phyloP scores from a whole-genome alignment of 176 grass and related monocot species.

The Saccharum officinarum region DNA sequence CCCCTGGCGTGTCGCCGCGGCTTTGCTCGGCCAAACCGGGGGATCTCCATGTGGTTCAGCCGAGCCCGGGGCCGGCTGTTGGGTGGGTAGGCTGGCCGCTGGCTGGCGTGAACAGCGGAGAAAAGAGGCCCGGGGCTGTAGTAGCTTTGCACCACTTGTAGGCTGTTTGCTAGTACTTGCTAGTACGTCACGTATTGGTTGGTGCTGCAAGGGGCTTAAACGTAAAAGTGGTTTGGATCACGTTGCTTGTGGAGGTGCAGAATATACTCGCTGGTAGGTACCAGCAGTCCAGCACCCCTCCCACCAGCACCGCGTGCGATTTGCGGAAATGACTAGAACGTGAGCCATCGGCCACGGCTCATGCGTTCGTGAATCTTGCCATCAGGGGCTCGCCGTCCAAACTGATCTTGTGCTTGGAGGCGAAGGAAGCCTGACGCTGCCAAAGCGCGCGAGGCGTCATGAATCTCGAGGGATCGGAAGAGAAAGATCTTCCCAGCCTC shows the following conservation, averaged over 20 bases:
- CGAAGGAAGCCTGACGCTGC: background rate
- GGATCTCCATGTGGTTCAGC: background rate
- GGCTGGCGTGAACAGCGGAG: slow-evolving; percentile 7
- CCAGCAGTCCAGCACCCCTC: background rate
- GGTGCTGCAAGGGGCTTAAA: background rate
- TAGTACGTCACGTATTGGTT: background rate
- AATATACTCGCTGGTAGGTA: background rate
- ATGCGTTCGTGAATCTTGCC: too few relatives aligned
- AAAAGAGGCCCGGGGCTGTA: background rate
- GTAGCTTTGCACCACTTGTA: too few relatives aligned
- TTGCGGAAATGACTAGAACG: too few relatives aligned
- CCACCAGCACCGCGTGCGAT: background rate
- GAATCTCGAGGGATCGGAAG: too few relatives aligned
- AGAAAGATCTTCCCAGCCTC: too few relatives aligned
- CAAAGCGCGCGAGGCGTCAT: too few relatives aligned
- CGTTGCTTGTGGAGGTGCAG: background rate
- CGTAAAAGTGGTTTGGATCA: background rate
- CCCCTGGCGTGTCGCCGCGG: background rate
- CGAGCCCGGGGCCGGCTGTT: background rate
- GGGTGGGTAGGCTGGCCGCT: background rate
- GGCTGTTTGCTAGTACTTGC: too few relatives aligned
- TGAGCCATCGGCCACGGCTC: too few relatives aligned
- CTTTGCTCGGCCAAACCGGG: background rate
- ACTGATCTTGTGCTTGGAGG: background rate
- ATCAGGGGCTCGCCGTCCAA: background rate